phyloP scores from a whole-genome alignment of 1,284 basidiomycete genomes.

The Puccinia triticina region DNA sequence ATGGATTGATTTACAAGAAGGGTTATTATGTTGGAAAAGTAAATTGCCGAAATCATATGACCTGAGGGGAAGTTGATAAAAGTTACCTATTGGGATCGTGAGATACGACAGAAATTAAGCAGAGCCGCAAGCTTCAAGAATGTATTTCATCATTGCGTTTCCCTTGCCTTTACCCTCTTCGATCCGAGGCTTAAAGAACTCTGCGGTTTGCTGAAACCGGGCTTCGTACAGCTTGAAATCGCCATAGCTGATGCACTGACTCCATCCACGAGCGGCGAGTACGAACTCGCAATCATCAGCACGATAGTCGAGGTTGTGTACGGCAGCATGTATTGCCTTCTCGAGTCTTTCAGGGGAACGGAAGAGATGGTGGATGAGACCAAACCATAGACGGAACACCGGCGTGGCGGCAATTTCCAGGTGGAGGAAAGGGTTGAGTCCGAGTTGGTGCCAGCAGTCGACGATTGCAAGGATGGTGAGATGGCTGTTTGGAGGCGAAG shows the following conservation, averaged over 20 bases:
- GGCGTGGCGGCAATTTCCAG: conserved; percentile 93
- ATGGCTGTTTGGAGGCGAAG: conserved; percentile 75
- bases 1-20: too few relatives aligned
- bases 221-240: conserved; percentile 84
- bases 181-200: conserved; percentile 59
- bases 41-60: too few relatives aligned
- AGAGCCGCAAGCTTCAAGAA: conserved; percentile 49
- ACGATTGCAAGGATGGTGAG: conserved; percentile 97
- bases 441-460: conserved; percentile 89
- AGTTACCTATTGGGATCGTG: too few relatives aligned
- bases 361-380: conserved; percentile 95
- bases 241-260: conserved; percentile 88
- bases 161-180: conserved; percentile 59
- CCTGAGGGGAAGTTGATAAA: too few relatives aligned
- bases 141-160: conserved; percentile 60
- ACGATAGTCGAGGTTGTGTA: conserved; percentile 79
- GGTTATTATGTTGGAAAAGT: too few relatives aligned
- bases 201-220: conserved; percentile 75
- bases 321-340: conserved; percentile 73
- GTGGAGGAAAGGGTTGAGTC: conserved; percentile 87
- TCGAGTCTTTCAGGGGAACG: conserved; percentile 68
- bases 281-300: conserved; percentile 92
- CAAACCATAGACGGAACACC: conserved; percentile 94
- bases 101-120: not conserved
- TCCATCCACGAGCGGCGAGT: conserved; percentile 93